Percentiles rank a stretch among this genome's conserved stretches.
Conservation (phyloP, 2,329 filamentous ascomycete species). For the Diaporthe sp. region DNA sequence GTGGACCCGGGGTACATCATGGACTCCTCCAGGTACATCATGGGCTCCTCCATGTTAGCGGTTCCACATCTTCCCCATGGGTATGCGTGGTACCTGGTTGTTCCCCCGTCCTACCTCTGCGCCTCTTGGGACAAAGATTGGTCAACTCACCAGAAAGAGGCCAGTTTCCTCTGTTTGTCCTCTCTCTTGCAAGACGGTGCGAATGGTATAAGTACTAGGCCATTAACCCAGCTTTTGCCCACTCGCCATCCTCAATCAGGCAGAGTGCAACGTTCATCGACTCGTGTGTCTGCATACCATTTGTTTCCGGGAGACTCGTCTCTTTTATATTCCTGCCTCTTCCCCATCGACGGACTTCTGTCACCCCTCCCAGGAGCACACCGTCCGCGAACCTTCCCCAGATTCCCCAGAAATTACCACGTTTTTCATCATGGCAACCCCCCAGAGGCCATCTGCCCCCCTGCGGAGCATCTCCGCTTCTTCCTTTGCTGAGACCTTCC, state of each 20-base stretch:
- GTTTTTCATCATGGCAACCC: slow-evolving; percentile 41
- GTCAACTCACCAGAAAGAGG: slow-evolving; percentile 19
- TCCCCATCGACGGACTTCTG: slow-evolving; percentile 32
- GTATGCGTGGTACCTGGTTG: slow-evolving; percentile 19
- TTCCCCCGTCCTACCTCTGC: slow-evolving; percentile 18
- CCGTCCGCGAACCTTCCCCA: slow-evolving; percentile 22
- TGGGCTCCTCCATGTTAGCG: slow-evolving; percentile 12
- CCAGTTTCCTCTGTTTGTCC: slow-evolving; percentile 20
- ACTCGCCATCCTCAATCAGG: slow-evolving; percentile 8
- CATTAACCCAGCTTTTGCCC: slow-evolving; percentile 30
- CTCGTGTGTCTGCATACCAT: neutral
- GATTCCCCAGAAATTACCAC: slow-evolving; percentile 25
- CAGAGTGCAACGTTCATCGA: slow-evolving; percentile 4
- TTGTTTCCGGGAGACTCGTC: neutral
- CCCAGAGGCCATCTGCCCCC: slow-evolving; percentile 47
- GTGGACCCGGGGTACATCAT: slow-evolving; percentile 7
- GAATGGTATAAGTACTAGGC: slow-evolving; percentile 38
- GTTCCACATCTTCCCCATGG: slow-evolving; percentile 36
- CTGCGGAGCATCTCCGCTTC: slow-evolving; percentile 48
- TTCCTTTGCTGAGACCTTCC: slow-evolving; percentile 52
- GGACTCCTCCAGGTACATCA: slow-evolving; percentile 22
- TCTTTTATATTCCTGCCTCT: slow-evolving; percentile 16
- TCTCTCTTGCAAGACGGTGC: slow-evolving; percentile 3
- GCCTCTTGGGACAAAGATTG: slow-evolving; percentile 14
- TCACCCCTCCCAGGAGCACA: slow-evolving; percentile 17